Percentiles rank a stretch among this genome's conserved stretches.
Evolutionary conservation across 192 early-diverging fungal genomes (phyloP).

Genomic region (Polychytrium aggregatum): DNA sequence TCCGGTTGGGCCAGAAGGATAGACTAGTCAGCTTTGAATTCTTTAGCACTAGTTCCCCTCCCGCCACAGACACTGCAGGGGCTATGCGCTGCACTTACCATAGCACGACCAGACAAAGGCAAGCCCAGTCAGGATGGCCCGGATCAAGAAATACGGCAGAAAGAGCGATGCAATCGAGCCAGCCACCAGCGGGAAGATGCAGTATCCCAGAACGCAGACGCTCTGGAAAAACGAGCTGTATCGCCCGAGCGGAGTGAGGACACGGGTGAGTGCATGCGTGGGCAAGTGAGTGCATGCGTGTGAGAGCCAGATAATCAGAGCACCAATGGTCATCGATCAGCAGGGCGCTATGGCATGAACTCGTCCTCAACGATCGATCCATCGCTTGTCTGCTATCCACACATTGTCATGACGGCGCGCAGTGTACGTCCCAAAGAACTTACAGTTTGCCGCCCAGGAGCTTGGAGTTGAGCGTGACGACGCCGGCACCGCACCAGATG

Average conservation of each 20-base stretch:
- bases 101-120: conserved; percentile 83
- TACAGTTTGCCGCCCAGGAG: conserved; percentile 87
- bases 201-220: conserved; percentile 94
- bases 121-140: conserved; percentile 58
- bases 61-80: too few species aligned
- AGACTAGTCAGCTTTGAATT: not conserved
- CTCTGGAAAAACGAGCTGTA: conserved; percentile 89
- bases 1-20: not conserved
- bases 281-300: not conserved
- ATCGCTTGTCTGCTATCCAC: too few species aligned
- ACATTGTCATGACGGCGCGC: too few species aligned
- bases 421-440: conserved; percentile 17
- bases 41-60: too few species aligned
- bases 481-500: conserved; percentile 86
- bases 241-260: conserved; percentile 1
- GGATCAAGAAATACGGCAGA: conserved; percentile 47
- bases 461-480: conserved; percentile 93
- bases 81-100: too few species aligned
- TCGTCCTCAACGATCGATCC: too few species aligned
- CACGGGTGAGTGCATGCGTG: not conserved
- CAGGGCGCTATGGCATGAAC: too few species aligned
- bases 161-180: conserved; percentile 65
- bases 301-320: too few species aligned
- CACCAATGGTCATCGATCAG: too few species aligned
- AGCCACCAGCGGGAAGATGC: conserved; percentile 84